phyloP scores from a whole-genome alignment of 805 yeast species.

The Yarrowia deformans region DNA sequence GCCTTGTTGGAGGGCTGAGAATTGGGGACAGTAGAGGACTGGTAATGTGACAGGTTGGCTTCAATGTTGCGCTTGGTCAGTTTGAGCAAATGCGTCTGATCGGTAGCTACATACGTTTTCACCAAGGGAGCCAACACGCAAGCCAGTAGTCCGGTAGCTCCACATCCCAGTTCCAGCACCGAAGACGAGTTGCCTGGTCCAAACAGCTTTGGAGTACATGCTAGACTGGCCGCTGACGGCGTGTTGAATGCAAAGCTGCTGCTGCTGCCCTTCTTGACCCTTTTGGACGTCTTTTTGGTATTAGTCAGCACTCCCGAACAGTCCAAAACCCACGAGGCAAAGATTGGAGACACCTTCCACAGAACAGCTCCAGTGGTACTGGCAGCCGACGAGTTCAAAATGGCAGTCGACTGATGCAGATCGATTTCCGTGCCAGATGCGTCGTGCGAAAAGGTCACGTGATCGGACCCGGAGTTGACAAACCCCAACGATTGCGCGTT shows the following conservation, averaged over 20 bases:
- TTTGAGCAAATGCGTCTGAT: constrained; percentile 63
- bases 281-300: not conserved
- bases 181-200: constrained; percentile 47
- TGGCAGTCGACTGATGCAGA: constrained; percentile 14
- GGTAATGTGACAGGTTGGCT: constrained; percentile 50
- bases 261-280: not conserved
- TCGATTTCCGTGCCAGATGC: constrained; percentile 18
- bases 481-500: constrained; percentile 21
- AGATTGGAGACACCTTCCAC: constrained; percentile 61
- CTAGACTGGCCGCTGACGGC: not conserved
- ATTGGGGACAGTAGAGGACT: constrained; percentile 43
- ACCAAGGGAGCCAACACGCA: constrained; percentile 52
- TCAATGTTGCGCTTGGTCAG: constrained; percentile 57
- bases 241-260: constrained; percentile 22
- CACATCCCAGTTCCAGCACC: constrained; percentile 66
- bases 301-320: not conserved
- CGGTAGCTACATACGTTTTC: constrained; percentile 61
- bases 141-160: constrained; percentile 62
- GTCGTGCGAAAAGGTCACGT: constrained; percentile 28
- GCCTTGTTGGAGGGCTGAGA: not conserved
- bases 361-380: constrained; percentile 68
- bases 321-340: constrained; percentile 62
- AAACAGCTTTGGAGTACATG: constrained; percentile 23
- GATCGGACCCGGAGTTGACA: constrained; percentile 11
- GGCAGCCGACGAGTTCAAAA: constrained; percentile 30